Evolutionary conservation across 1,284 basidiomycete genomes (phyloP).

Genomic region (Puccinia novopanici): DNA sequence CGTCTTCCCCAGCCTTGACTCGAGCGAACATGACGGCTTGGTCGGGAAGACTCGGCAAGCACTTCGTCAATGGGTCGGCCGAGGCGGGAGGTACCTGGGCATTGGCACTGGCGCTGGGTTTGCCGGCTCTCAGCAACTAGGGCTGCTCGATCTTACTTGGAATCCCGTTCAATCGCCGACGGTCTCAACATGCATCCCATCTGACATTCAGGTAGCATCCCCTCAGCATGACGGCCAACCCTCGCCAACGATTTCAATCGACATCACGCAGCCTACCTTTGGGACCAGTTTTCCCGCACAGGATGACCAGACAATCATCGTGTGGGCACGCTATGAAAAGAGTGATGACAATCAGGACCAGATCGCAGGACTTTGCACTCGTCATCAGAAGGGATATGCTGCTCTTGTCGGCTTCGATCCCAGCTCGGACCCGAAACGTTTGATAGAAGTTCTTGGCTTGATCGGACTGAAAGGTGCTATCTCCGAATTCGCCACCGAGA

Average conservation of each 20-base stretch:
- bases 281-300: not conserved
- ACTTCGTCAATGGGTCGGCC: conserved; percentile 36
- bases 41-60: not conserved
- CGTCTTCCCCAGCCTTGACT: conserved; percentile 33
- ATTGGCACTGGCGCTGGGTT: conserved; percentile 34
- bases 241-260: not conserved
- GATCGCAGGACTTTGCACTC: not conserved
- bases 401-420: conserved; percentile 32
- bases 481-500: not conserved
- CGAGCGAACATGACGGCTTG: conserved; percentile 11
- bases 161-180: not conserved
- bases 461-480: conserved; percentile 11
- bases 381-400: not conserved
- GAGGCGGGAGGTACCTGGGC: conserved; percentile 41
- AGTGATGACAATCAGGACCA: not conserved
- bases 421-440: not conserved
- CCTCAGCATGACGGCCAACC: not conserved
- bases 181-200: not conserved
- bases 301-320: not conserved
- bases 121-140: conserved; percentile 8
- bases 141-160: conserved; percentile 15
- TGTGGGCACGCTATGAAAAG: conserved; percentile 16
- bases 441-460: conserved; percentile 22
- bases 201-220: not conserved
- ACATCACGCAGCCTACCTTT: not conserved